phyloP scores from a whole-genome alignment of 2,329 filamentous ascomycete genomes.

The Alternaria solani region DNA sequence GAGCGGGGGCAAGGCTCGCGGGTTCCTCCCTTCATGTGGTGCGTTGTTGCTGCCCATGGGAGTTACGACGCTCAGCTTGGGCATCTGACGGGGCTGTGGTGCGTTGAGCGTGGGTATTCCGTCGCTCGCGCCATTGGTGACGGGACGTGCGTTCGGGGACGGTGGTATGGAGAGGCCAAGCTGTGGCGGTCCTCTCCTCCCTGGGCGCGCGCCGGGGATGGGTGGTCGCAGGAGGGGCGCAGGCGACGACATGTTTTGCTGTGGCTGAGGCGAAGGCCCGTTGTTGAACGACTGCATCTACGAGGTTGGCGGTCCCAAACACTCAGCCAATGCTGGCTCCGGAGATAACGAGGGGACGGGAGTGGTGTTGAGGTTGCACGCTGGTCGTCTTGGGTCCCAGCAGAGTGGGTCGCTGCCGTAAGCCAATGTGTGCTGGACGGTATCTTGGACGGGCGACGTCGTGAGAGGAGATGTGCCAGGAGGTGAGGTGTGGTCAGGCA shows the following conservation, averaged over 20 bases:
- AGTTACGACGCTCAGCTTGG: constrained; percentile 84
- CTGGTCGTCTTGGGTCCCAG: constrained; percentile 36
- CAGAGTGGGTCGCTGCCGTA: constrained; percentile 38
- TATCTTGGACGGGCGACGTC: constrained; percentile 20
- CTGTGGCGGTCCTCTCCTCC: constrained; percentile 73
- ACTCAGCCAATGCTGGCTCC: constrained; percentile 13
- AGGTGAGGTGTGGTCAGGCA: constrained; percentile 1
- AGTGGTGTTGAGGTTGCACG: constrained; percentile 33
- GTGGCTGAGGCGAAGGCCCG: constrained; percentile 31
- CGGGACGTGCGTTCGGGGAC: constrained; percentile 81
- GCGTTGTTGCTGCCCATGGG: constrained; percentile 82
- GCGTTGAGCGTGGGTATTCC: constrained; percentile 38
- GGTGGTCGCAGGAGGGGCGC: constrained; percentile 84
- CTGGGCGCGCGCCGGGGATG: constrained; percentile 70
- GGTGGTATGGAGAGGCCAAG: constrained; percentile 90
- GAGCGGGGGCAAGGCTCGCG: constrained; percentile 62
- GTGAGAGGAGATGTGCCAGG: not conserved
- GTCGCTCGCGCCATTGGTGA: constrained; percentile 67
- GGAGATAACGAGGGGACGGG: constrained; percentile 24
- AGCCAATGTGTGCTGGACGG: constrained; percentile 42
- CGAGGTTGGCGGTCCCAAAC: constrained; percentile 12
- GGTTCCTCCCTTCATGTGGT: constrained; percentile 72
- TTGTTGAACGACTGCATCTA: constrained; percentile 41
- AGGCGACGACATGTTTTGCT: constrained; percentile 72
- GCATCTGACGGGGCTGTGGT: constrained; percentile 67